These are phyloP conservation scores for Ophiostoma sp. DNA, from an alignment of 2,329 filamentous ascomycete genomes.

Conservation along the genomic window DNA sequence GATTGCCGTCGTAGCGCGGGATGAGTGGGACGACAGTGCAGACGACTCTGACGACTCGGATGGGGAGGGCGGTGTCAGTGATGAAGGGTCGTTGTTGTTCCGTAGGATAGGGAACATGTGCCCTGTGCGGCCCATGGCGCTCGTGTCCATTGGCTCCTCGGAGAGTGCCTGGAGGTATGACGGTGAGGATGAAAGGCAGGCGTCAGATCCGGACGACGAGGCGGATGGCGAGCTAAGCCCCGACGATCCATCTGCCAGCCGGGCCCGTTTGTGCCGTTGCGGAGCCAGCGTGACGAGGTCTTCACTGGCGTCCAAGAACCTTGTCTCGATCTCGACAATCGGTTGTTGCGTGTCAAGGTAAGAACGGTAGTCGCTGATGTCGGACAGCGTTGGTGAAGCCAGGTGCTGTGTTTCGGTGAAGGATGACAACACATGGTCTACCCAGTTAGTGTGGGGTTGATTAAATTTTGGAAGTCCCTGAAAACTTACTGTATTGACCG, in stretches of 20 bases:
- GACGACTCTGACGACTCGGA: constrained; percentile 14
- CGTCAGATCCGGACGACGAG: neutral
- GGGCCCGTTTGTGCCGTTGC: neutral
- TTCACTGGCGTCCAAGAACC: constrained; percentile 56
- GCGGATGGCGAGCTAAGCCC: neutral
- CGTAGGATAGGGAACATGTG: constrained; percentile 21
- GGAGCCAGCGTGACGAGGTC: constrained; percentile 53
- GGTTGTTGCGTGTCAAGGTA: constrained; percentile 56
- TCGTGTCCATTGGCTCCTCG: constrained; percentile 30
- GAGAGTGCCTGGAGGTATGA: neutral
- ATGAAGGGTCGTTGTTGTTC: neutral
- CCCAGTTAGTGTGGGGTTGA: neutral
- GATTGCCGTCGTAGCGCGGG: constrained; percentile 9
- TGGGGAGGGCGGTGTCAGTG: constrained; percentile 19
- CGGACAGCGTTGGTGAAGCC: constrained; percentile 46
- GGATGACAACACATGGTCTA: constrained; percentile 56
- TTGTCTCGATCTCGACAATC: constrained; percentile 58
- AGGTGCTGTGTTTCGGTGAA: constrained; percentile 56
- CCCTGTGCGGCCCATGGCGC: constrained; percentile 20
- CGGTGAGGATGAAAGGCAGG: neutral
- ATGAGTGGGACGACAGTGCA: neutral
- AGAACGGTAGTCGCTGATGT: constrained; percentile 50
- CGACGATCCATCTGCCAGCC: neutral
- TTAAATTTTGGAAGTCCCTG: neutral
- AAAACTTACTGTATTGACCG: constrained; percentile 53